Evolutionary conservation across 1,284 basidiomycete genomes (phyloP).

Genomic region (Schizopora paradoxa): DNA sequence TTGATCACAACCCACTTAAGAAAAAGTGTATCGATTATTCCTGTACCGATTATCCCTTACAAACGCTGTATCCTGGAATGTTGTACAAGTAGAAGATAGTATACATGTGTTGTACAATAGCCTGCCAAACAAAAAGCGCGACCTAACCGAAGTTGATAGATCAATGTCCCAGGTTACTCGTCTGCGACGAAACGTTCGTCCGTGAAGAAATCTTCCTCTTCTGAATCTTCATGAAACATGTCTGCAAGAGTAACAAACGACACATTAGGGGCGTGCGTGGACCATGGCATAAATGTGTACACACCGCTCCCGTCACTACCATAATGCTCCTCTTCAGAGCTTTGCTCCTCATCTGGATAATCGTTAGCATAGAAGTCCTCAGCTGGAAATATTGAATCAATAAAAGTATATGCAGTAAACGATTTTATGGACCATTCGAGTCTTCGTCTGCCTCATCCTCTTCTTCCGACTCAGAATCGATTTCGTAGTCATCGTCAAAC

Average conservation of each 20-base stretch:
- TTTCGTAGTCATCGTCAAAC: constrained; percentile 52
- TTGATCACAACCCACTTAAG: not conserved
- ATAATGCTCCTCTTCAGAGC: constrained; percentile 27
- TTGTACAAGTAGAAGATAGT: not conserved
- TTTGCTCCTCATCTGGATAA: constrained; percentile 68
- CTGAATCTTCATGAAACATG: constrained; percentile 41
- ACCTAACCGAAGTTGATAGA: not conserved
- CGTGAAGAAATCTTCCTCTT: constrained; percentile 30
- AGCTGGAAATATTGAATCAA: constrained; percentile 35
- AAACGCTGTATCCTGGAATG: not conserved
- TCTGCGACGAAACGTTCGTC: constrained; percentile 9
- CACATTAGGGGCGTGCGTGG: constrained; percentile 1
- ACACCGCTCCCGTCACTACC: constrained; percentile 39
- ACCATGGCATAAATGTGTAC: constrained; percentile 7
- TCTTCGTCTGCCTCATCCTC: constrained; percentile 77
- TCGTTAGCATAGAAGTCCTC: constrained; percentile 80
- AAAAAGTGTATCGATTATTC: not conserved
- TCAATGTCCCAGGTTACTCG: not conserved
- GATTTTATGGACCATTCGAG: constrained; percentile 53
- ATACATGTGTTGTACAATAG: not conserved
- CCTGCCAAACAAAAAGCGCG: not conserved
- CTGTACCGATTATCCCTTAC: not conserved
- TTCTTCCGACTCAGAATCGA: constrained; percentile 36
- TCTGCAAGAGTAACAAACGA: constrained; percentile 27
- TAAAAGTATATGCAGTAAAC: constrained; percentile 3